Base-by-base conservation (phyloP, 257 asterid species). In the Handroanthus guayacan region DNA sequence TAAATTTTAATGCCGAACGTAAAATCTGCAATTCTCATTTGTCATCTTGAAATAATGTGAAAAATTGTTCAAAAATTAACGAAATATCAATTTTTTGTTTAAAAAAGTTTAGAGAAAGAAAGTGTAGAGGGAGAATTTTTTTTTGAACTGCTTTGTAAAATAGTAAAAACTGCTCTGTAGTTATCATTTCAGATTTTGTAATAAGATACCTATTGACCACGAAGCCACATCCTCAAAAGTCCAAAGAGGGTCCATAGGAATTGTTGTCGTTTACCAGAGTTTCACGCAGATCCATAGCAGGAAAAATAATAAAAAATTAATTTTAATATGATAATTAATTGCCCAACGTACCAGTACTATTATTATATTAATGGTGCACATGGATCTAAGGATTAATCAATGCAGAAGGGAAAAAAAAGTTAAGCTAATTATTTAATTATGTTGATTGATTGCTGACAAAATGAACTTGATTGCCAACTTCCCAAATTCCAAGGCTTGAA, bases 251-350 rank as follows among this genome's bases (percentile, higher is more conserved):
- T 78, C 69, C n/a, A 78, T 44, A 61, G 70, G 83, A 82, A 82
- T 75, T 65, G 20, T 69, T 82, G 83, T 78, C 83, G 66, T 82
- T 63, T 82, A 45, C 74, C 67, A 34, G 50, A 68, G 36, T 51
- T 18, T 43, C 73, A 39, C 81, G 37, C 31, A 71, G 64, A 78
- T 72, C 86, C 47, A 61, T 7, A 36, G 41, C 8, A 7, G 8
- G 13, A 18, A 25, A 25, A 25, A 25, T 0, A 25, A 25, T 25
- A 25, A 25, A 25, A 25, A 25, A 25, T 25, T 25, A 25, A 25
- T 25, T 25, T 9, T 62, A 39, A 43, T 38, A 67, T 1, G 41
- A 4, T 25, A 3, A 6, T 58, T 11, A 5, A 51, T 37, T 69
- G 7, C 61, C 38, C 34, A 13, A 14, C 60, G 11, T 38, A 20